Percentiles rank a stretch among this genome's conserved stretches.
phyloP scores from a whole-genome alignment of 2,329 filamentous ascomycete species.

The Hypoxylon sp. region DNA sequence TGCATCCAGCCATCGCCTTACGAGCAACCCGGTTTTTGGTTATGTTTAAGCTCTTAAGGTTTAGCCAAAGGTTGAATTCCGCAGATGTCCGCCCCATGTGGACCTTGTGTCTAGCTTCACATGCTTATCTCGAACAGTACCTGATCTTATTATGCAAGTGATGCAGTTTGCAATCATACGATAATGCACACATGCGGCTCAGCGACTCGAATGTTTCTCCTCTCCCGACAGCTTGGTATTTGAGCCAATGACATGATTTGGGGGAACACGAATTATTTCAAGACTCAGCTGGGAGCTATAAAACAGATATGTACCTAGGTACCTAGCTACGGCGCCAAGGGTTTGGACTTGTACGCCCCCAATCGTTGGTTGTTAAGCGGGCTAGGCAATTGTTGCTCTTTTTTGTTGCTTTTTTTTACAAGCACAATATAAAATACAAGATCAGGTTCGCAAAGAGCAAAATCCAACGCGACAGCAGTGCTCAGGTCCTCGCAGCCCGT shows the following conservation, averaged over 20 bases:
- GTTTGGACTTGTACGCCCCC: background rate
- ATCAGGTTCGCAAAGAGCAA: too few relatives aligned
- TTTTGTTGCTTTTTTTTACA: background rate
- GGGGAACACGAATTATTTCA: background rate
- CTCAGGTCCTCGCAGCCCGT: too few relatives aligned
- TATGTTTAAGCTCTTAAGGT: slow-evolving; percentile 3
- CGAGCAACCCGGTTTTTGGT: too few relatives aligned
- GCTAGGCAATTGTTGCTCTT: background rate
- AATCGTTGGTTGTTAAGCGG: background rate
- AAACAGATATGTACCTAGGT: too few relatives aligned
- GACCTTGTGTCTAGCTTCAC: slow-evolving; percentile 2
- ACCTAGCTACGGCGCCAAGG: background rate
- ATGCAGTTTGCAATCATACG: background rate
- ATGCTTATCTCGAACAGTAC: slow-evolving; percentile 13
- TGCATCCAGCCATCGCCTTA: too few relatives aligned
- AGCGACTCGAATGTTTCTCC: slow-evolving; percentile 13
- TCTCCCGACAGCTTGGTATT: background rate
- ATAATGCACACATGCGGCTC: slow-evolving; percentile 25
- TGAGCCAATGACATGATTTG: background rate
- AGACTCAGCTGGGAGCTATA: background rate
- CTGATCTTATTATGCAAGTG: background rate
- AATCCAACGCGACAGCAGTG: too few relatives aligned
- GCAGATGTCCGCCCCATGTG: background rate
- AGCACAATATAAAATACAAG: too few relatives aligned
- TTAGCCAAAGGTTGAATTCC: background rate